phyloP scores from a whole-genome alignment of 306 rosid species.

The Prunus armeniaca region DNA sequence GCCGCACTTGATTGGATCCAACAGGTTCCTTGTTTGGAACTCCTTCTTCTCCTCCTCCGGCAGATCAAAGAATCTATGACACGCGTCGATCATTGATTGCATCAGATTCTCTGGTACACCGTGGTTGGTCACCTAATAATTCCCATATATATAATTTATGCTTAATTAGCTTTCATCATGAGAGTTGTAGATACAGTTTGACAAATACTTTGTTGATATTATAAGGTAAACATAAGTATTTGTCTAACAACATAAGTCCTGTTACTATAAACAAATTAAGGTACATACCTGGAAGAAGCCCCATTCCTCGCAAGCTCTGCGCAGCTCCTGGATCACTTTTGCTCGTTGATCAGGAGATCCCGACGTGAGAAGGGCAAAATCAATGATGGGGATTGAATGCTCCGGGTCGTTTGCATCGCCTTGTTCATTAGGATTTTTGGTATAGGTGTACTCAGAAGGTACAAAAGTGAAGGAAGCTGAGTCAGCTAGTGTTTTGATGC shows the following conservation, averaged over 20 bases:
- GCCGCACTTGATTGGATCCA: conserved; percentile 41
- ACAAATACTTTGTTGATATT: no score
- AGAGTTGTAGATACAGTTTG: no score
- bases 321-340: conserved; percentile 28
- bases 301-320: conserved; percentile 36
- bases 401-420: conserved; percentile 38
- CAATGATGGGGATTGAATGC: conserved; percentile 32
- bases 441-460: conserved; percentile 33
- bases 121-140: no score
- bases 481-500: conserved; percentile 33
- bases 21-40: conserved; percentile 31
- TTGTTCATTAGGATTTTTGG: conserved; percentile 13
- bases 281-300: conserved; percentile 30
- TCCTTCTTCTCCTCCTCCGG: conserved; percentile 5
- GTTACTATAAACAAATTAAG: no score
- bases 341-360: conserved; percentile 12
- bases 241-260: no score
- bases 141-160: background rate
- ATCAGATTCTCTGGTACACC: no score
- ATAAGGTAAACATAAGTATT: no score
- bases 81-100: no score
- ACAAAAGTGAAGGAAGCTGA: conserved; percentile 36
- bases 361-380: conserved; percentile 27
- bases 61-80: no score
- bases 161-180: background rate